A percentile compares a stretch with the other conserved stretches of the same genome.
Evolutionary conservation across 2,329 filamentous ascomycete genomes (phyloP).

Genomic region (Aspergillus awamori): DNA sequence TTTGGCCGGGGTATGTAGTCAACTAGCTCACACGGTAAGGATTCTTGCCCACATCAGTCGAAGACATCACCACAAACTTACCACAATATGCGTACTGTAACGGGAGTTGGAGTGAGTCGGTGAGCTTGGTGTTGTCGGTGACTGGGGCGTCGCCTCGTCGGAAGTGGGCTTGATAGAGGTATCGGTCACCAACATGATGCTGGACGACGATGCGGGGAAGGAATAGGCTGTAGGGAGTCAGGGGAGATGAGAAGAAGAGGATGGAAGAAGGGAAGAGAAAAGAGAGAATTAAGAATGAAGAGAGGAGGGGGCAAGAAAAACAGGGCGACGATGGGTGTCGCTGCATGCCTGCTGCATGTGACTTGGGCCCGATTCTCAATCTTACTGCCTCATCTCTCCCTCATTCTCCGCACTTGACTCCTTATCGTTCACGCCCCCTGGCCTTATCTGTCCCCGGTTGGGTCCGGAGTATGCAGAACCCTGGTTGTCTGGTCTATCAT

Average conservation of each 20-base stretch:
- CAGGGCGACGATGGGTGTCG: neutral
- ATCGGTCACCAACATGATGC: conserved; percentile 29
- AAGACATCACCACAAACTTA: conserved; percentile 20
- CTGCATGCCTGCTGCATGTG: conserved; percentile 26
- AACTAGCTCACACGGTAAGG: conserved; percentile 40
- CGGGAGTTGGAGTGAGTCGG: conserved; percentile 16
- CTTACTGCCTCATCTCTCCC: neutral
- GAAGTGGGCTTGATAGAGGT: conserved; percentile 17
- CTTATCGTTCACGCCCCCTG: conserved; percentile 11
- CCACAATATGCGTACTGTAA: conserved; percentile 41
- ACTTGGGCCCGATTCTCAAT: conserved; percentile 19
- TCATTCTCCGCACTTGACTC: conserved; percentile 36
- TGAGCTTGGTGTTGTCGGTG: conserved; percentile 22
- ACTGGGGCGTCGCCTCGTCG: conserved; percentile 23
- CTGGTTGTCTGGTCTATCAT: neutral
- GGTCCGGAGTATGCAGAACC: neutral
- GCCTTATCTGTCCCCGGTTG: conserved; percentile 1
- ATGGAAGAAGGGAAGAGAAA: conserved; percentile 11
- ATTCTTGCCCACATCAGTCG: neutral
- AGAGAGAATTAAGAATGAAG: neutral
- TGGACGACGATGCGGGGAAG: neutral
- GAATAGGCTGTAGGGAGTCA: conserved; percentile 3
- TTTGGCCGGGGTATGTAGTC: conserved; percentile 90
- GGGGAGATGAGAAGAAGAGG: conserved; percentile 4
- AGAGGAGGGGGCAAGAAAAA: neutral